Conservation (phyloP, 1,284 basidiomycete genomes). For the Apiotrichum sp. region DNA sequence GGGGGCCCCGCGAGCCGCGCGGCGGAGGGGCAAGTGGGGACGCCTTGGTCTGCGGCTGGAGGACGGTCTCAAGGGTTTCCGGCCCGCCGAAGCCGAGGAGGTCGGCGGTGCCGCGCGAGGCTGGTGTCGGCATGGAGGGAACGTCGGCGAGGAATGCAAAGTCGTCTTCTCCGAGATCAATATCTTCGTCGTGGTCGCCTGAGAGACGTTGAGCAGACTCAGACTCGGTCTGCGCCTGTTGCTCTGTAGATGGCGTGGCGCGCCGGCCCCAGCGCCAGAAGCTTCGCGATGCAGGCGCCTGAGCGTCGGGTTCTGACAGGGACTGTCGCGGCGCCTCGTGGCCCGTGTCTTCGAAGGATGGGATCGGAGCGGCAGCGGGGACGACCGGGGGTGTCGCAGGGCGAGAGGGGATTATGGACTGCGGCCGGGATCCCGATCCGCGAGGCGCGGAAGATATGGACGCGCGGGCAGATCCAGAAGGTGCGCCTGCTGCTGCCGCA, state of each 20-base stretch:
- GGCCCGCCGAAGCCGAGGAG: constrained; percentile 31
- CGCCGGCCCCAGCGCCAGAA: constrained; percentile 27
- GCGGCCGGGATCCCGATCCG: neutral
- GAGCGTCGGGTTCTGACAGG: constrained; percentile 6
- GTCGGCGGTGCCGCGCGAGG: constrained; percentile 28
- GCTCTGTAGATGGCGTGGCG: too few relatives aligned
- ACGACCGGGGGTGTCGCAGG: neutral
- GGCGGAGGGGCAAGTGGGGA: constrained; percentile 34
- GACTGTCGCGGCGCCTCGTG: neutral
- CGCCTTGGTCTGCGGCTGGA: constrained; percentile 11
- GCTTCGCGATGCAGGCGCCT: constrained; percentile 38
- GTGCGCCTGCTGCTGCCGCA: neutral
- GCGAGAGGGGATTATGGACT: neutral
- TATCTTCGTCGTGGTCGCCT: constrained; percentile 17
- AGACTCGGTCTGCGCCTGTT: too few relatives aligned
- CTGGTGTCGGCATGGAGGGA: constrained; percentile 25
- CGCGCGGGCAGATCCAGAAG: neutral
- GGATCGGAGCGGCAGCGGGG: neutral
- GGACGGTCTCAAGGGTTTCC: neutral
- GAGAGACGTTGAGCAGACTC: neutral
- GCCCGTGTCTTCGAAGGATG: neutral
- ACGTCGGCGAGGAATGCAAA: constrained; percentile 46
- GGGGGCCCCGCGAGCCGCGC: constrained; percentile 1
- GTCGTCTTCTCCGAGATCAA: constrained; percentile 42
- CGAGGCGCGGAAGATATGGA: neutral